Conservation (phyloP, 1,284 basidiomycete species). For the Lentinus polychrous region DNA sequence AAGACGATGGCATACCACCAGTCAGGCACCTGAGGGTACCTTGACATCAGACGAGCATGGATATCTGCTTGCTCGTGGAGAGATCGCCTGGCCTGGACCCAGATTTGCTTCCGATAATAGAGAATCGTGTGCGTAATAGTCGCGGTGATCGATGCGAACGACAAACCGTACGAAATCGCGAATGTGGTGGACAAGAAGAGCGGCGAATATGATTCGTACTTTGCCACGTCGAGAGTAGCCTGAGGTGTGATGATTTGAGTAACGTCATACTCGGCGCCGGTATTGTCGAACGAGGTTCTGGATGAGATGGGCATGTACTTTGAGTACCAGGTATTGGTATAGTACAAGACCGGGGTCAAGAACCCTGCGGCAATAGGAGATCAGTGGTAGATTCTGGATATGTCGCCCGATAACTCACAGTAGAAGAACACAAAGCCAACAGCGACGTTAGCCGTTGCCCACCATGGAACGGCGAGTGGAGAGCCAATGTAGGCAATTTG, state of each 20-base stretch:
- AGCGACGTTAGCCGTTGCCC: constrained; percentile 72
- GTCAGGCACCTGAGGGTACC: constrained; percentile 54
- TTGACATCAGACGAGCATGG: constrained; percentile 52
- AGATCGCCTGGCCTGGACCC: constrained; percentile 36
- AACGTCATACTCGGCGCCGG: constrained; percentile 62
- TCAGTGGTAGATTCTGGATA: constrained; percentile 75
- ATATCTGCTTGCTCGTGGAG: constrained; percentile 55
- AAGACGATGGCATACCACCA: constrained; percentile 53
- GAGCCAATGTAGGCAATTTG: constrained; percentile 52
- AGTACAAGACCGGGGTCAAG: constrained; percentile 55
- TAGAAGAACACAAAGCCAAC: constrained; percentile 69
- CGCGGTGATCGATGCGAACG: constrained; percentile 49
- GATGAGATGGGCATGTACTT: constrained; percentile 55
- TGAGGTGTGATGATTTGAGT: constrained; percentile 51
- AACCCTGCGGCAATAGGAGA: constrained; percentile 79
- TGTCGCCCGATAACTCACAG: constrained; percentile 27
- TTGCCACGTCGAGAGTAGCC: constrained; percentile 41
- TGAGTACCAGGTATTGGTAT: constrained; percentile 52
- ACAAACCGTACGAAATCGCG: constrained; percentile 49
- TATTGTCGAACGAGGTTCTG: constrained; percentile 50
- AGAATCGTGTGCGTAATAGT: constrained; percentile 53
- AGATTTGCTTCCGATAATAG: constrained; percentile 53
- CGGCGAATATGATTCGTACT: constrained; percentile 56
- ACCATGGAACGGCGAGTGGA: constrained; percentile 58
- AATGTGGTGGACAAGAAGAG: constrained; percentile 50